Evolutionary conservation across 495 filamentous ascomycete species (phyloP).

Genomic region (Penicillium paxilli): DNA sequence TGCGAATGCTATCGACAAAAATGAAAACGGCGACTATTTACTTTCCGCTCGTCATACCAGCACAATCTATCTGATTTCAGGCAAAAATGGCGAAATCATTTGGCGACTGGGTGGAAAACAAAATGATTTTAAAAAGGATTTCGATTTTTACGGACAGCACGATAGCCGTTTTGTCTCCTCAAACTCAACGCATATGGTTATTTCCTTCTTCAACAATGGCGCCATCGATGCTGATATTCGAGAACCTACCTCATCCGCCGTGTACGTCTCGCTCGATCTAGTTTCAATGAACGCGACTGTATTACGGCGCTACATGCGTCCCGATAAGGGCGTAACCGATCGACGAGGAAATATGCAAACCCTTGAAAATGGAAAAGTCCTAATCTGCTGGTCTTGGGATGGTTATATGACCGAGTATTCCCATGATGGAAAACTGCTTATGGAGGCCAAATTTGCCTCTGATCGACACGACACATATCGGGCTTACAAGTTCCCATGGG

Average conservation of each 20-base stretch:
- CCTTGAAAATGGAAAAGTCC: constrained; percentile 42
- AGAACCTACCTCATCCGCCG: constrained; percentile 6
- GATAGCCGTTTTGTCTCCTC: constrained; percentile 44
- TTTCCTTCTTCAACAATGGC: constrained; percentile 47
- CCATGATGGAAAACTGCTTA: constrained; percentile 40
- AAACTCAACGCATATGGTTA: constrained; percentile 28
- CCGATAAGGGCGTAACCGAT: constrained; percentile 37
- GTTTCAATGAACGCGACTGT: constrained; percentile 35
- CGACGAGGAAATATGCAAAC: constrained; percentile 53
- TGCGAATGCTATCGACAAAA: constrained; percentile 52
- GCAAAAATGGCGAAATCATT: constrained; percentile 49
- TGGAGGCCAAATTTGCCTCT: constrained; percentile 20
- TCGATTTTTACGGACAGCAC: constrained; percentile 52
- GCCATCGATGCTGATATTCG: constrained; percentile 27
- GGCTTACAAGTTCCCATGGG: constrained; percentile 18
- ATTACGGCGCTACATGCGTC: constrained; percentile 30
- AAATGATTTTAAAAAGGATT: constrained; percentile 27
- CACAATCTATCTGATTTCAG: constrained; percentile 49
- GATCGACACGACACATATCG: constrained; percentile 13
- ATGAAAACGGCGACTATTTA: constrained; percentile 46
- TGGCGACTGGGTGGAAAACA: constrained; percentile 49
- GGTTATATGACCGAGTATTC: constrained; percentile 50
- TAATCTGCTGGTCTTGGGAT: constrained; percentile 48
- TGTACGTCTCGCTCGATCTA: constrained; percentile 8
- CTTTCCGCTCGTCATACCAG: constrained; percentile 48